These are phyloP conservation scores for Beauveria australis DNA, from an alignment of 2,329 filamentous ascomycete genomes.

Conservation along the genomic window DNA sequence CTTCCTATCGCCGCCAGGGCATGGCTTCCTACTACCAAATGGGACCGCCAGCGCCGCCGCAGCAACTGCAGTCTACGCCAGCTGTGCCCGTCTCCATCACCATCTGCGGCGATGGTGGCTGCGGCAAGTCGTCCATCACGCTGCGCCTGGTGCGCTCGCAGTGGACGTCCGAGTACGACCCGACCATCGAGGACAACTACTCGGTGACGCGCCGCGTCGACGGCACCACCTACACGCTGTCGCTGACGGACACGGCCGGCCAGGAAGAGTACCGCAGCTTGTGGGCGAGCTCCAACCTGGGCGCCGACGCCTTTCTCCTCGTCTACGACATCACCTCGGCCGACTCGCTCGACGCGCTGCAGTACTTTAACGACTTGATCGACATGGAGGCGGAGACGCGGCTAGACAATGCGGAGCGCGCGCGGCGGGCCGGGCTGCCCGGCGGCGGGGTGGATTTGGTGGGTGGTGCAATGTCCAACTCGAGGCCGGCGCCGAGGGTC, in stretches of 20 bases:
- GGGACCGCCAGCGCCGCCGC: neutral
- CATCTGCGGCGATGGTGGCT: slow-evolving; percentile 79
- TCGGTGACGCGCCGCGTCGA: slow-evolving; percentile 73
- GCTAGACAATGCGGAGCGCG: slow-evolving; percentile 52
- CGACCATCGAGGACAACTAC: slow-evolving; percentile 78
- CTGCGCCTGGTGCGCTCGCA: slow-evolving; percentile 72
- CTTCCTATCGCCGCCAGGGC: neutral
- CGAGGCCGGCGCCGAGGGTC: slow-evolving; percentile 27
- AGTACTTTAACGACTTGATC: slow-evolving; percentile 76
- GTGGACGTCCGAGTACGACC: slow-evolving; percentile 79
- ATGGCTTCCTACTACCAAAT: neutral
- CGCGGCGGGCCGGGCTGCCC: slow-evolving; percentile 31
- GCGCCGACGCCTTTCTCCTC: slow-evolving; percentile 74
- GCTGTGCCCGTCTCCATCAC: slow-evolving; percentile 58
- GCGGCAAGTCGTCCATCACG: slow-evolving; percentile 79
- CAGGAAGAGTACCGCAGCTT: slow-evolving; percentile 85
- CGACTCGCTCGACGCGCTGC: slow-evolving; percentile 60
- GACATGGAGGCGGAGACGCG: slow-evolving; percentile 71
- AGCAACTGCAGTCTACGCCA: neutral
- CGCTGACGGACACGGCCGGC: slow-evolving; percentile 77
- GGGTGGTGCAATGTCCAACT: no score
- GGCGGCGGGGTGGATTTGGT: slow-evolving; percentile 15
- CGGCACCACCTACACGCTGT: slow-evolving; percentile 70
- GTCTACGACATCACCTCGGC: slow-evolving; percentile 78
- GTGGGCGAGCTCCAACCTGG: slow-evolving; percentile 72